Percentiles rank a stretch among this genome's conserved stretches.
phyloP scores from a whole-genome alignment of 2,329 filamentous ascomycete species.

The Penicillium sp. region DNA sequence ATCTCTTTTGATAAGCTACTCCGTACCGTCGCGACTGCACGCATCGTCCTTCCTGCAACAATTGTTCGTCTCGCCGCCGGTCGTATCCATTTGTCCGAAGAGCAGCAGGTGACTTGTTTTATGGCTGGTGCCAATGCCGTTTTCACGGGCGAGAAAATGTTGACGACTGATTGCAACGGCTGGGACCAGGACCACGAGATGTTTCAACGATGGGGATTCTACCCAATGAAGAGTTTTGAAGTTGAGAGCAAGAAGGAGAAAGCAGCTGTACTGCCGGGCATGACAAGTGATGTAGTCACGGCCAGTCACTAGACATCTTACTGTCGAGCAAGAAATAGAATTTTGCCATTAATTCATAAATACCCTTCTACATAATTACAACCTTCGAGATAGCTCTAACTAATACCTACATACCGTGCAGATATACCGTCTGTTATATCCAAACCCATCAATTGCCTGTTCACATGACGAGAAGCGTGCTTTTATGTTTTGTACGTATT shows the following conservation, averaged over 20 bases:
- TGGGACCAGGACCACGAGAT: slow-evolving; percentile 85
- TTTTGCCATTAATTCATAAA: too few species aligned
- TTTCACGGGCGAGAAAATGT: slow-evolving; percentile 93
- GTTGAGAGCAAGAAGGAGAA: neutral
- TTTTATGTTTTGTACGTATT: too few species aligned
- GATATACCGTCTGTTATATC: too few species aligned
- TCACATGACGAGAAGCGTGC: too few species aligned
- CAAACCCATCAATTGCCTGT: too few species aligned
- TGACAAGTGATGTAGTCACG: neutral
- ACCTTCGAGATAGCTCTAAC: too few species aligned
- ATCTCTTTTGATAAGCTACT: slow-evolving; percentile 75
- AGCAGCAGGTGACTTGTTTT: slow-evolving; percentile 86
- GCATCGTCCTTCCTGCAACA: slow-evolving; percentile 76
- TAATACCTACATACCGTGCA: too few species aligned
- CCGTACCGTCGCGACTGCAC: slow-evolving; percentile 77
- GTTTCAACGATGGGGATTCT: slow-evolving; percentile 78
- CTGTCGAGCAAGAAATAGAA: neutral
- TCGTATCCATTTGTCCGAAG: slow-evolving; percentile 77
- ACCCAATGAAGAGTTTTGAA: slow-evolving; percentile 66
- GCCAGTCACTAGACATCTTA: neutral
- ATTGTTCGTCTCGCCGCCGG: slow-evolving; percentile 86
- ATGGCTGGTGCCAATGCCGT: slow-evolving; percentile 91
- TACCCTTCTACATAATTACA: too few species aligned
- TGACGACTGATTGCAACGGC: slow-evolving; percentile 85
- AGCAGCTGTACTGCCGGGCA: neutral